A percentile compares a stretch with the other conserved stretches of the same genome.
These are phyloP conservation scores for Balansia obtecta DNA, from an alignment of 2,329 filamentous ascomycete genomes.

Conservation along the genomic window DNA sequence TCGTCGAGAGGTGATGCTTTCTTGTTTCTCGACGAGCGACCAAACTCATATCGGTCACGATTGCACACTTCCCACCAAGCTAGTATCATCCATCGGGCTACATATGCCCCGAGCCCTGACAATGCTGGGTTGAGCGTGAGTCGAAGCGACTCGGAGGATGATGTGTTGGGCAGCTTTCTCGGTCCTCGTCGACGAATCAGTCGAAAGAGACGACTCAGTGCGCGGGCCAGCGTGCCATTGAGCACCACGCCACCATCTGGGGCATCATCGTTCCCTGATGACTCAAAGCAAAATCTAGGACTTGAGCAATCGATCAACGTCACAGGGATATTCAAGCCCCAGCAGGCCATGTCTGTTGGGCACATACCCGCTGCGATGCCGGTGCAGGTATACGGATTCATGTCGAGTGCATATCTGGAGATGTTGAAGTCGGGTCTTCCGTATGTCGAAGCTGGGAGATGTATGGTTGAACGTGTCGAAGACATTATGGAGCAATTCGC, in stretches of 20 bases:
- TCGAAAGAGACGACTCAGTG: slow-evolving; percentile 30
- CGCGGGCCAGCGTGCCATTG: slow-evolving; percentile 29
- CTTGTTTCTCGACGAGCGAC: slow-evolving; percentile 49
- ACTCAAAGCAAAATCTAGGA: slow-evolving; percentile 31
- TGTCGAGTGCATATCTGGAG: slow-evolving; percentile 44
- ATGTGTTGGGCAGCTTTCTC: slow-evolving; percentile 48
- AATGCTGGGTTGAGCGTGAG: slow-evolving; percentile 41
- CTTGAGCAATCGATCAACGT: slow-evolving; percentile 47
- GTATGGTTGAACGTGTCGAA: slow-evolving; percentile 34
- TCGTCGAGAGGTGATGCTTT: slow-evolving; percentile 46
- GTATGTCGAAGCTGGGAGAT: slow-evolving; percentile 19
- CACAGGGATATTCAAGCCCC: slow-evolving; percentile 43
- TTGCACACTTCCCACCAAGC: slow-evolving; percentile 23
- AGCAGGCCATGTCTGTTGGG: slow-evolving; percentile 51
- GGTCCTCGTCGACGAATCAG: slow-evolving; percentile 29
- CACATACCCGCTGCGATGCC: slow-evolving; percentile 39
- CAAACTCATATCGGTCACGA: slow-evolving; percentile 29
- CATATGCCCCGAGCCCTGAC: slow-evolving; percentile 36
- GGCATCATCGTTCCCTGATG: slow-evolving; percentile 16
- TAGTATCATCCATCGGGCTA: slow-evolving; percentile 23
- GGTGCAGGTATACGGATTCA: slow-evolving; percentile 41
- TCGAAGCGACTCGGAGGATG: slow-evolving; percentile 53
- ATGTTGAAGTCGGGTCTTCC: slow-evolving; percentile 38
- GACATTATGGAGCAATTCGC: slow-evolving; percentile 45
- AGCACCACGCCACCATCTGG: slow-evolving; percentile 43